phyloP scores from a whole-genome alignment of 352 stramenopile species.

The Pythium insidiosum region DNA sequence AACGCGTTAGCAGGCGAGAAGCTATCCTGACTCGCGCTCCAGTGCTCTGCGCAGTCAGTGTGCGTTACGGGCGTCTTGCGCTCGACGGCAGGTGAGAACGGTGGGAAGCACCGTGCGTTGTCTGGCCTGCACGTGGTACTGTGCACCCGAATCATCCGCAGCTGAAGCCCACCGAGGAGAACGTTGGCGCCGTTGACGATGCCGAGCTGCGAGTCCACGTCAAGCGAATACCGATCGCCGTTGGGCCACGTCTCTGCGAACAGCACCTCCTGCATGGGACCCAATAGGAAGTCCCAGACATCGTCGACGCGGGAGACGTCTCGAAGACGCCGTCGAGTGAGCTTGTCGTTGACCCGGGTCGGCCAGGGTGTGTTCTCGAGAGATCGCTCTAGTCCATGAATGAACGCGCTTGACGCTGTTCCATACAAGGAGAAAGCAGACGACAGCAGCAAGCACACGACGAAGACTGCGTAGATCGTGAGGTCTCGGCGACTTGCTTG shows the following conservation, averaged over 20 bases:
- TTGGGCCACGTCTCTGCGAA: slow-evolving; percentile 57
- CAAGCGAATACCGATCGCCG: slow-evolving; percentile 30
- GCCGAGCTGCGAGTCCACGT: slow-evolving; percentile 43
- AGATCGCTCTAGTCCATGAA: slow-evolving; percentile 3
- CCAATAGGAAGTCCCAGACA: slow-evolving; percentile 45
- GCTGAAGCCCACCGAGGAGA: slow-evolving; percentile 52
- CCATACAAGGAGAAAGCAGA: slow-evolving; percentile 36
- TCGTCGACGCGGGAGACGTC: slow-evolving; percentile 33
- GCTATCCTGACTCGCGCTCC: slow-evolving; percentile 13
- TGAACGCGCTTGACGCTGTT: slow-evolving; percentile 23
- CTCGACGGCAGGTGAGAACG: slow-evolving; percentile 20
- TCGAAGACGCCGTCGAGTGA: slow-evolving; percentile 11
- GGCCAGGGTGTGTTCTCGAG: slow-evolving; percentile 6
- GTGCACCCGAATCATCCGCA: slow-evolving; percentile 38
- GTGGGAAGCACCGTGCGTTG: slow-evolving; percentile 23
- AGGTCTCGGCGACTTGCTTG: slow-evolving; percentile 30
- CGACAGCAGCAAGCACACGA: slow-evolving; percentile 36
- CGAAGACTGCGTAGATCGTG: slow-evolving; percentile 30
- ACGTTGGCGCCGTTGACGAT: slow-evolving; percentile 34
- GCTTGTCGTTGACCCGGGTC: not conserved
- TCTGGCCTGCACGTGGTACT: slow-evolving; percentile 11
- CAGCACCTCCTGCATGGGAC: slow-evolving; percentile 26
- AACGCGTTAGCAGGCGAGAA: slow-evolving; percentile 9
- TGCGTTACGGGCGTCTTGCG: slow-evolving; percentile 9
- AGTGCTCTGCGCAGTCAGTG: slow-evolving; percentile 21